Conservation (phyloP, 805 yeast genomes). For the Starmerella riodocensis region DNA sequence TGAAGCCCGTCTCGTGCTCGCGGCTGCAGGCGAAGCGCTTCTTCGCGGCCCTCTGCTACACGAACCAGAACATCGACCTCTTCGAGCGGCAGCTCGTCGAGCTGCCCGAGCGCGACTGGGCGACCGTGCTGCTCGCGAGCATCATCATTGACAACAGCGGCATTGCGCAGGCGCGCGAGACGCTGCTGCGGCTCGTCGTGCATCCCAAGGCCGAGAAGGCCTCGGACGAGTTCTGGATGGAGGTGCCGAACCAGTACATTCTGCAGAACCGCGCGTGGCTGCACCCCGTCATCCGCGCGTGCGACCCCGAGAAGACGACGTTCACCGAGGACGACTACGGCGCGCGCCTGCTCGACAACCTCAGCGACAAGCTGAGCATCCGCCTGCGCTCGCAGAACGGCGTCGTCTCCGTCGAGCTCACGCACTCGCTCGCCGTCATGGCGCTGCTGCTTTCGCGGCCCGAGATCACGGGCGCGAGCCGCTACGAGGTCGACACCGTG, state of each 20-base stretch:
- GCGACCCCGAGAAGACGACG: constrained; percentile 12
- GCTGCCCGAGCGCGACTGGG: constrained; percentile 11
- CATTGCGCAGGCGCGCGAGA: constrained; percentile 6
- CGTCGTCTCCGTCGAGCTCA: constrained; percentile 7
- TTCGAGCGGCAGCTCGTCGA: constrained; percentile 13
- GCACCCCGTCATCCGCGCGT: constrained; percentile 16
- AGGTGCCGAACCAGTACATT: constrained; percentile 15
- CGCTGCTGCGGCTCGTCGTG: constrained; percentile 1
- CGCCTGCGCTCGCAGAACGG: constrained; percentile 1
- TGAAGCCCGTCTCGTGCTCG: not conserved
- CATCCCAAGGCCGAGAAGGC: not conserved
- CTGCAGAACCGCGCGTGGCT: constrained; percentile 16
- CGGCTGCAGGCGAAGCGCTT: constrained; percentile 11
- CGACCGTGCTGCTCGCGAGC: constrained; percentile 15
- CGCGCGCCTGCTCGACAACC: constrained; percentile 4
- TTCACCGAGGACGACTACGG: constrained; percentile 11
- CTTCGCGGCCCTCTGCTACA: constrained; percentile 15
- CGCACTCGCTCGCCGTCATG: constrained; percentile 8
- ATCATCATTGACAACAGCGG: constrained; percentile 18
- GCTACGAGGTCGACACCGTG: constrained; percentile 5
- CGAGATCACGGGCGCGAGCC: constrained; percentile 2
- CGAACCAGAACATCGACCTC: constrained; percentile 7
- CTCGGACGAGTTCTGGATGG: constrained; percentile 11
- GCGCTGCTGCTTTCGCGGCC: constrained; percentile 9
- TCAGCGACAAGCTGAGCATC: constrained; percentile 10